These are phyloP conservation scores for Vishniacozyma victoriae DNA, from an alignment of 768 basidiomycete genomes.

Conservation along the genomic window DNA sequence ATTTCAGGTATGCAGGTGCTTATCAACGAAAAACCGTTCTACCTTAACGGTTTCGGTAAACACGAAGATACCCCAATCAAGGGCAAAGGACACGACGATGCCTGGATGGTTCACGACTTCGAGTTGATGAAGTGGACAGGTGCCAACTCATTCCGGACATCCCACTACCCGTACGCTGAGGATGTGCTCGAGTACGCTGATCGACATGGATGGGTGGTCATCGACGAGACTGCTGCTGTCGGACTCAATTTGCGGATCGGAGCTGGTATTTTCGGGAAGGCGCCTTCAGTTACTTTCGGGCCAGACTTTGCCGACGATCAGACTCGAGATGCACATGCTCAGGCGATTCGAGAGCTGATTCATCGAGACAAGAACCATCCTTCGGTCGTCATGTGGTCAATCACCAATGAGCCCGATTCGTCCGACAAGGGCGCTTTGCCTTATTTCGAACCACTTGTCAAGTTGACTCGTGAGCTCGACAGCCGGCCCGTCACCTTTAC, in stretches of 20 bases:
- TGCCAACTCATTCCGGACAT: conserved; percentile 32
- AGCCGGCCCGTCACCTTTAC: conserved; percentile 24
- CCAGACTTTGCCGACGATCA: conserved; percentile 17
- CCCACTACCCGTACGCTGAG: conserved; percentile 35
- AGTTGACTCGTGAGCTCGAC: conserved; percentile 17
- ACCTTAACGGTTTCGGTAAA: conserved; percentile 24
- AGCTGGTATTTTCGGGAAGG: conserved; percentile 15
- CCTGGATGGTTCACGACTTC: conserved; percentile 35
- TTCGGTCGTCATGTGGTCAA: conserved; percentile 31
- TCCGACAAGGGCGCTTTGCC: conserved; percentile 12
- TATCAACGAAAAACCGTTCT: conserved; percentile 31
- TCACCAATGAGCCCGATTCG: conserved; percentile 31
- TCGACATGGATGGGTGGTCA: conserved; percentile 27
- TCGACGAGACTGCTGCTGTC: conserved; percentile 27
- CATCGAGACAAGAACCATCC: conserved; percentile 30
- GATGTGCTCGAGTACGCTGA: conserved; percentile 29
- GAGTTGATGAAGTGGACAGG: conserved; percentile 29
- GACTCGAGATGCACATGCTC: conserved; percentile 15
- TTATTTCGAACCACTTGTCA: conserved; percentile 27
- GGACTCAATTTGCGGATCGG: conserved; percentile 22
- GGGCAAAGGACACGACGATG: conserved; percentile 29
- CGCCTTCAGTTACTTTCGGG: conserved; percentile 6
- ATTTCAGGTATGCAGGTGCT: conserved; percentile 20
- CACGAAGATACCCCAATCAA: conserved; percentile 31
- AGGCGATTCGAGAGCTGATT: conserved; percentile 21